Evolutionary conservation across 441 rosid genomes (phyloP).

Genomic region (Populus trichocarpa): DNA sequence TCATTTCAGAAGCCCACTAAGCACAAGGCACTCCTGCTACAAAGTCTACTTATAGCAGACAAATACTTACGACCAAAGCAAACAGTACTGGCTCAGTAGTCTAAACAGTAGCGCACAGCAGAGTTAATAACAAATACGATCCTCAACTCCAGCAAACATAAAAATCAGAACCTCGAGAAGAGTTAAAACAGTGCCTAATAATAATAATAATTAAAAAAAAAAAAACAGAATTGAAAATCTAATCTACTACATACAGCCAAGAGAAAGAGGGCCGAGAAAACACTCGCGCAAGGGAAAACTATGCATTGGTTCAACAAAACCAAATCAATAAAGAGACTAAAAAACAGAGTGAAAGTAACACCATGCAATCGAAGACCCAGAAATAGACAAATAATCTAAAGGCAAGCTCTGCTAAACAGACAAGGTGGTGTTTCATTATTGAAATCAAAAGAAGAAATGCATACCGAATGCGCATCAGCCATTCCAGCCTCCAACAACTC

Average conservation of each 20-base stretch:
- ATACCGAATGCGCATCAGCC: conserved; percentile 69
- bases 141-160: neutral
- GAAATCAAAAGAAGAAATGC: neutral
- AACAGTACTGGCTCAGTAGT: too few relatives aligned
- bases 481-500: conserved; percentile 80
- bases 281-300: neutral
- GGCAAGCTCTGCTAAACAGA: too few relatives aligned
- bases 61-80: too few relatives aligned
- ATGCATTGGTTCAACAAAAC: too few relatives aligned
- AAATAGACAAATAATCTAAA: neutral
- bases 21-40: too few relatives aligned
- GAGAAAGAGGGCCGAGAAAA: neutral
- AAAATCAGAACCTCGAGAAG: neutral
- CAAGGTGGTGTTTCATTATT: too few relatives aligned
- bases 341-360: neutral
- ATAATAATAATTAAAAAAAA: too few relatives aligned
- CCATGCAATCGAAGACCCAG: neutral
- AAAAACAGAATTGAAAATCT: neutral
- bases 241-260: neutral
- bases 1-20: too few relatives aligned
- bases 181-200: neutral
- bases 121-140: too few relatives aligned
- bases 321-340: neutral
- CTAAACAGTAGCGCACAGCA: too few relatives aligned
- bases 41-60: too few relatives aligned